A percentile compares a stretch with the other conserved stretches of the same genome.
These are phyloP conservation scores for Xylaria multiplex DNA, from an alignment of 2,329 filamentous ascomycete genomes.

Conservation along the genomic window DNA sequence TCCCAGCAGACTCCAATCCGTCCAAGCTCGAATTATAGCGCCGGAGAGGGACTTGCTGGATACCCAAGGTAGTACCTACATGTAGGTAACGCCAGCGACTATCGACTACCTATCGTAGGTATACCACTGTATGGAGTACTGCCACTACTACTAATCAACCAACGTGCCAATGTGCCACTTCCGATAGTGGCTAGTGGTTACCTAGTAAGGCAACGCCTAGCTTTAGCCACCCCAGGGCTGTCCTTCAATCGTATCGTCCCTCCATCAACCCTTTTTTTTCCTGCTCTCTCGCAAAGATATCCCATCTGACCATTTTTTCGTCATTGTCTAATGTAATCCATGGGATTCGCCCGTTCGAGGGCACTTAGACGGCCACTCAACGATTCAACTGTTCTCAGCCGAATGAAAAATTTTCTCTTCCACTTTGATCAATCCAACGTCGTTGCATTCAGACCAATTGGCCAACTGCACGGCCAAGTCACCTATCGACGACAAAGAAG, in stretches of 20 bases:
- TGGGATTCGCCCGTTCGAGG: constrained; percentile 28
- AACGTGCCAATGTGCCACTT: constrained; percentile 21
- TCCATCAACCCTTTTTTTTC: neutral
- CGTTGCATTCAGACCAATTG: constrained; percentile 31
- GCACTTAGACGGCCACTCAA: constrained; percentile 7
- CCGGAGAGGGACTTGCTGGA: no score
- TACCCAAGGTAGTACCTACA: no score
- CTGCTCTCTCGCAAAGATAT: constrained; percentile 3
- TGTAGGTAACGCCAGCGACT: no score
- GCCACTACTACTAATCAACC: neutral
- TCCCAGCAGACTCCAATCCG: no score
- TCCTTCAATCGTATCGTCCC: neutral
- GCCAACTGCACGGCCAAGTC: constrained; percentile 35
- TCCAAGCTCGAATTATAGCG: no score
- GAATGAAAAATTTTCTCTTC: constrained; percentile 33
- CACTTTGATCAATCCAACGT: constrained; percentile 12
- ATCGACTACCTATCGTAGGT: no score
- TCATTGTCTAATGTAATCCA: constrained; percentile 6
- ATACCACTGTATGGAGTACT: no score
- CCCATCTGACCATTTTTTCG: constrained; percentile 22
- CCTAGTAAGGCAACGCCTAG: constrained; percentile 17
- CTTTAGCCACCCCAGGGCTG: constrained; percentile 16
- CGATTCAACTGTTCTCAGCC: constrained; percentile 8
- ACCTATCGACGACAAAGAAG: constrained; percentile 24
- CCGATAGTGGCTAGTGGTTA: constrained; percentile 25